A percentile compares a stretch with the other conserved stretches of the same genome.
Conservation (phyloP, 192 early-diverging fungal genomes). For the Umbelopsis vinacea region DNA sequence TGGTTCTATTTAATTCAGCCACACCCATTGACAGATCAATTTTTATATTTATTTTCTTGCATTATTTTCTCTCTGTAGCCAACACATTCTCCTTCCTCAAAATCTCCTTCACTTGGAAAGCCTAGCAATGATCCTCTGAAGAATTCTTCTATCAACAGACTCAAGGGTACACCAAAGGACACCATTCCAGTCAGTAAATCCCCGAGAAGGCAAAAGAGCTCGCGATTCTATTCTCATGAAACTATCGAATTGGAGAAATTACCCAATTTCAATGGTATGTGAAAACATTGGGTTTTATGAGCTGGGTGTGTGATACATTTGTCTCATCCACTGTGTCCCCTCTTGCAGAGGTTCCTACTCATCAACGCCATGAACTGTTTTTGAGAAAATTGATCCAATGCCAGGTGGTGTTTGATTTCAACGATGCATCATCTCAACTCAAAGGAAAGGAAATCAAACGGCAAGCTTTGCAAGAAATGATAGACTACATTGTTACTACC, state of each 20-base stretch:
- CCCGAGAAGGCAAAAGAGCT: constrained; percentile 81
- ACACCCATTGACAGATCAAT: background rate
- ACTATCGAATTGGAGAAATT: constrained; percentile 80
- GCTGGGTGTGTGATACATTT: too few species aligned
- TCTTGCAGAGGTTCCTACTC: constrained; percentile 63
- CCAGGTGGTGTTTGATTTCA: constrained; percentile 86
- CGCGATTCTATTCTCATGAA: constrained; percentile 85
- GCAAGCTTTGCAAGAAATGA: constrained; percentile 77
- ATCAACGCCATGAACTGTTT: constrained; percentile 78
- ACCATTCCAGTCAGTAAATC: constrained; percentile 79
- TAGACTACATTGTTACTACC: constrained; percentile 81
- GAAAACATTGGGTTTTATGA: too few species aligned
- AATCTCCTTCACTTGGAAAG: constrained; percentile 11
- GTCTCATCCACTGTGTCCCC: background rate
- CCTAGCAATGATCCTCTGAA: constrained; percentile 28
- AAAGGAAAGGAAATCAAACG: constrained; percentile 90
- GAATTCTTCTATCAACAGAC: constrained; percentile 45
- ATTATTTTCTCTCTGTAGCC: background rate
- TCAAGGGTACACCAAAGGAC: constrained; percentile 66
- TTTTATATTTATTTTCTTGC: background rate
- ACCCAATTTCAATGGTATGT: constrained; percentile 73
- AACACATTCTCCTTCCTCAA: constrained; percentile 15
- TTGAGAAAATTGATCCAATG: constrained; percentile 85
- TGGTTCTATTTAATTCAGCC: constrained; percentile 2
- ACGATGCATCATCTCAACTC: constrained; percentile 72